Percentiles rank a stretch among this genome's conserved stretches.
These are phyloP conservation scores for Xylaria longipes DNA, from an alignment of 495 filamentous ascomycete species.

Conservation along the genomic window DNA sequence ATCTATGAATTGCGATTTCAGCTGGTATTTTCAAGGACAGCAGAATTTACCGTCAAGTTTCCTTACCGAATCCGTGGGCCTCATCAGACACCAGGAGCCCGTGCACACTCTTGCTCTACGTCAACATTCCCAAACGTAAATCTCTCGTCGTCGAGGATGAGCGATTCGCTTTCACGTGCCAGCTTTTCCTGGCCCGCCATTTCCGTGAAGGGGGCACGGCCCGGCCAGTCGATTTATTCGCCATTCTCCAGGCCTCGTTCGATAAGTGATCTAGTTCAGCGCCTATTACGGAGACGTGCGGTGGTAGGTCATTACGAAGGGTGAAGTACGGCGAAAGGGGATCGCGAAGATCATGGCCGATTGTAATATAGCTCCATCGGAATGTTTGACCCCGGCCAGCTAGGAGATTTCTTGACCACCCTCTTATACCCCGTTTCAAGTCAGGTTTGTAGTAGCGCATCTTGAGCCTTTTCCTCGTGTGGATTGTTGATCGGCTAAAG, in stretches of 20 bases:
- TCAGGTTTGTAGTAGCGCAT: conserved; percentile 43
- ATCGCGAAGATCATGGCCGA: conserved; percentile 22
- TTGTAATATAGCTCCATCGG: not conserved
- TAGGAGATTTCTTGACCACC: not conserved
- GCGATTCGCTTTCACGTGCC: conserved; percentile 29
- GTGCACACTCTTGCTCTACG: conserved; percentile 24
- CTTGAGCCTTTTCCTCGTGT: conserved; percentile 23
- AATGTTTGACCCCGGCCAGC: not conserved
- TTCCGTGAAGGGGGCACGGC: conserved; percentile 36
- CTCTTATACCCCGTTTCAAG: conserved; percentile 39
- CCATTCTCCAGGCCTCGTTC: conserved; percentile 45
- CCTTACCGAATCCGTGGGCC: conserved; percentile 18
- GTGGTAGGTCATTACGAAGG: not conserved
- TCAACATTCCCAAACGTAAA: conserved; percentile 31
- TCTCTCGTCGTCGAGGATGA: conserved; percentile 42
- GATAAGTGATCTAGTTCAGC: not conserved
- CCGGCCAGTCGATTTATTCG: conserved; percentile 39
- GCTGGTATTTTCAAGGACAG: not conserved
- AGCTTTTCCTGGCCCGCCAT: conserved; percentile 33
- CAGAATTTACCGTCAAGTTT: not conserved
- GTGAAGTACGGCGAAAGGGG: conserved; percentile 43
- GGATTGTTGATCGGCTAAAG: conserved; percentile 40
- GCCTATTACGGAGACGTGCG: not conserved
- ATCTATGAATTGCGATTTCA: not conserved
- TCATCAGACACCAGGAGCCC: conserved; percentile 51